A percentile compares a stretch with the other conserved stretches of the same genome.
Evolutionary conservation across 495 filamentous ascomycete species (phyloP).

Genomic region (Aspergillus kassunensis): DNA sequence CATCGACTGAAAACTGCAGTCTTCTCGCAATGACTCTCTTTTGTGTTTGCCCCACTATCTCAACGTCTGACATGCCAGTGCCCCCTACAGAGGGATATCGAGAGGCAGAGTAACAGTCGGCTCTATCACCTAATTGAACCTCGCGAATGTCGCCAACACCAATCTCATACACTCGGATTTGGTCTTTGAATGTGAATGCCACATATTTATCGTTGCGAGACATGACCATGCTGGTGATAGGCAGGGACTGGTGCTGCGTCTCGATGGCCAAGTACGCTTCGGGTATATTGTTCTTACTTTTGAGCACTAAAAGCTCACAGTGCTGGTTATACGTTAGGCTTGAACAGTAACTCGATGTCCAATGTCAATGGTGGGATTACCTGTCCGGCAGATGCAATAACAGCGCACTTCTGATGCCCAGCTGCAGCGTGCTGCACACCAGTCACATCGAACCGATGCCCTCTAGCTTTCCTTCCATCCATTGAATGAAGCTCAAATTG

Average conservation of each 20-base stretch:
- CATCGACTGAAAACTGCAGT: constrained; percentile 22
- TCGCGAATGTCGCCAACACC: constrained; percentile 11
- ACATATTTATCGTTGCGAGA: constrained; percentile 26
- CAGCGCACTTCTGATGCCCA: constrained; percentile 21
- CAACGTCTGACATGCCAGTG: not conserved
- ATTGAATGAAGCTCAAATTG: constrained; percentile 15
- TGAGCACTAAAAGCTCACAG: constrained; percentile 23
- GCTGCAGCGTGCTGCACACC: constrained; percentile 23
- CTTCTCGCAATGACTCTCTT: constrained; percentile 18
- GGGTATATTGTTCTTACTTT: constrained; percentile 8
- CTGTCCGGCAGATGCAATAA: constrained; percentile 22
- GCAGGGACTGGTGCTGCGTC: constrained; percentile 9
- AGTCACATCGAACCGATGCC: constrained; percentile 21
- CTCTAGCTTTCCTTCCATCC: constrained; percentile 12
- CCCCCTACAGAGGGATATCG: not conserved
- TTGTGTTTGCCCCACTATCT: no score
- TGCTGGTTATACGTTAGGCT: constrained; percentile 15
- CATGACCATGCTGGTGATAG: constrained; percentile 22
- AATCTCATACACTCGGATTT: constrained; percentile 23
- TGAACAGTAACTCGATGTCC: not conserved
- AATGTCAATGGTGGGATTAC: constrained; percentile 2
- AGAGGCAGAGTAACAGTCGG: constrained; percentile 3
- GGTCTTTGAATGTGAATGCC: constrained; percentile 22
- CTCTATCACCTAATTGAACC: constrained; percentile 12
- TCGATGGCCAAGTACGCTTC: constrained; percentile 20